phyloP scores from a whole-genome alignment of 1,284 basidiomycete species.

The Omphalotus olearius region DNA sequence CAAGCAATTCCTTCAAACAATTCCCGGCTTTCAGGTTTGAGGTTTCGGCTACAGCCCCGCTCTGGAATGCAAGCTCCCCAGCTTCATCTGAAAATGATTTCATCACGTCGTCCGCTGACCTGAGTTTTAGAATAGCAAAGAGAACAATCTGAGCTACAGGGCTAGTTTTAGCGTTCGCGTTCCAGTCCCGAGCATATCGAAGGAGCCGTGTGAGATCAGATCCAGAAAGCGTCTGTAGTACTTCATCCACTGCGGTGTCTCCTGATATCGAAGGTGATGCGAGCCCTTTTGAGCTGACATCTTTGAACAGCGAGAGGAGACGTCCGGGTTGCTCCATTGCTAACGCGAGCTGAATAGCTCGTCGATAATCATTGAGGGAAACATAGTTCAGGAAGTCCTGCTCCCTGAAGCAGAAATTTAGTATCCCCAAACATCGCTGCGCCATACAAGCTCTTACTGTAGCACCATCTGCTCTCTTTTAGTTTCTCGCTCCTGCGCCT shows the following conservation, averaged over 20 bases:
- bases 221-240: conserved; percentile 69
- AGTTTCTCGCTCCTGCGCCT: conserved; percentile 69
- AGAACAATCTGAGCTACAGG: conserved; percentile 85
- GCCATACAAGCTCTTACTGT: conserved; percentile 50
- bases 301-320: conserved; percentile 77
- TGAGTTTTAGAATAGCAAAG: conserved; percentile 77
- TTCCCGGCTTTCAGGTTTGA: conserved; percentile 28
- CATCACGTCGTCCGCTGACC: conserved; percentile 69
- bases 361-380: conserved; percentile 83
- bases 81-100: conserved; percentile 56
- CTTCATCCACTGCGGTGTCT: conserved; percentile 70
- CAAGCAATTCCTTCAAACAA: conserved; percentile 72
- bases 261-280: conserved; percentile 52
- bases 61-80: conserved; percentile 30
- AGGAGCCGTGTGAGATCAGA: conserved; percentile 81
- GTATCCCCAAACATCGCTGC: not conserved
- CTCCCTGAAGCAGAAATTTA: conserved; percentile 53
- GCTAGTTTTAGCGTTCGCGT: conserved; percentile 84
- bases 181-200: conserved; percentile 89
- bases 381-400: conserved; percentile 95
- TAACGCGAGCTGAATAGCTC: conserved; percentile 88
- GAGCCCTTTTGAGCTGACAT: conserved; percentile 30
- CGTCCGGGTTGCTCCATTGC: conserved; percentile 92
- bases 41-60: conserved; percentile 15
- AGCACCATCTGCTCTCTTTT: conserved; percentile 70